Evolutionary conservation across 2,329 filamentous ascomycete genomes (phyloP).

Genomic region (Simplicillium sp.): DNA sequence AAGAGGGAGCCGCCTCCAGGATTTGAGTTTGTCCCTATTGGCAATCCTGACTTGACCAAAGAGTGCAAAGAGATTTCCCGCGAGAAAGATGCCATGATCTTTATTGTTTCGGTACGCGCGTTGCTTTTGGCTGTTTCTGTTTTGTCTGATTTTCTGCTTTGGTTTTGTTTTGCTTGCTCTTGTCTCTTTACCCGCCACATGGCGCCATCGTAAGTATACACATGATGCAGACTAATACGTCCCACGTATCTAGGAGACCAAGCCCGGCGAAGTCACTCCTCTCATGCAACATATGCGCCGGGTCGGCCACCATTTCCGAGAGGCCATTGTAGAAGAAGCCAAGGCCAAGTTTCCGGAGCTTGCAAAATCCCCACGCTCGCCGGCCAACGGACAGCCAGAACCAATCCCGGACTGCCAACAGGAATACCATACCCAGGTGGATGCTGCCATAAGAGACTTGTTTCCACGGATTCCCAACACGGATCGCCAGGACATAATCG

Average conservation of each 20-base stretch:
- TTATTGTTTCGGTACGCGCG: slow-evolving; percentile 52
- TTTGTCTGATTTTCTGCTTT: neutral
- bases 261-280: slow-evolving; percentile 21
- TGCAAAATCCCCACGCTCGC: slow-evolving; percentile 10
- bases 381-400: slow-evolving; percentile 33
- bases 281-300: slow-evolving; percentile 47
- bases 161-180: too few relatives aligned
- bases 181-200: too few relatives aligned
- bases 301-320: slow-evolving; percentile 50
- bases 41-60: slow-evolving; percentile 50
- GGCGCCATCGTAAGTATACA: too few relatives aligned
- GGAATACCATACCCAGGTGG: slow-evolving; percentile 53
- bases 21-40: slow-evolving; percentile 53
- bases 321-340: slow-evolving; percentile 50
- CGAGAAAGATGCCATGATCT: slow-evolving; percentile 52
- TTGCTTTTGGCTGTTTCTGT: too few relatives aligned
- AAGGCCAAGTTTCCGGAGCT: slow-evolving; percentile 17
- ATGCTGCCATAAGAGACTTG: slow-evolving; percentile 51
- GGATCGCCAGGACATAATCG: slow-evolving; percentile 52
- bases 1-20: slow-evolving; percentile 44
- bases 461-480: slow-evolving; percentile 58
- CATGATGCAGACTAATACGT: too few relatives aligned
- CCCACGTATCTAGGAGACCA: slow-evolving; percentile 7
- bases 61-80: slow-evolving; percentile 57
- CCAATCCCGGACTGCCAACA: slow-evolving; percentile 49